Conservation (phyloP, 306 rosid genomes). For the Cyamopsis tetragonoloba region DNA sequence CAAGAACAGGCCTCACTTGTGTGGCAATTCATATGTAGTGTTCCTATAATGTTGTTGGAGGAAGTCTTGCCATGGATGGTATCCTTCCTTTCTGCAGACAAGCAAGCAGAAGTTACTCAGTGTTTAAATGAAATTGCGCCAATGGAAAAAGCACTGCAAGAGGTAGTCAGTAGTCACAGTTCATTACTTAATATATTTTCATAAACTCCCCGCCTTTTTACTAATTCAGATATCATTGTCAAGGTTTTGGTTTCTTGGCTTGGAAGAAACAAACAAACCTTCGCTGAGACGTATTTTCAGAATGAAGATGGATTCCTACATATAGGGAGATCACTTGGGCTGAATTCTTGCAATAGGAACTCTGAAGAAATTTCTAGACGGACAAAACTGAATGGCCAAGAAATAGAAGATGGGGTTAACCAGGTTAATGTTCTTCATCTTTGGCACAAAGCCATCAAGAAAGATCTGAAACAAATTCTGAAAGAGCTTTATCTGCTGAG, state of each 20-base stretch:
- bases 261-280: conserved; percentile 32
- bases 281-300: conserved; percentile 15
- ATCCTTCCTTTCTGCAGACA: conserved; percentile 64
- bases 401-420: conserved; percentile 40
- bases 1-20: conserved; percentile 77
- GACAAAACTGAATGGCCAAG: conserved; percentile 24
- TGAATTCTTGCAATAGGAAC: conserved; percentile 35
- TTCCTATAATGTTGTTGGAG: conserved; percentile 73
- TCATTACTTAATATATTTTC: conserved; percentile 7
- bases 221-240: conserved; percentile 34
- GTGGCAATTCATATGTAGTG: conserved; percentile 85
- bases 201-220: conserved; percentile 21
- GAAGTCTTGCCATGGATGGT: conserved; percentile 61
- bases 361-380: conserved; percentile 33
- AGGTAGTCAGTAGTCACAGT: conserved; percentile 56
- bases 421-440: conserved; percentile 67
- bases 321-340: conserved; percentile 32
- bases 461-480: conserved; percentile 56
- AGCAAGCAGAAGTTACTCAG: conserved; percentile 50
- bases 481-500: conserved; percentile 56
- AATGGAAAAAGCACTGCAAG: conserved; percentile 62
- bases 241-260: conserved; percentile 83
- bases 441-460: conserved; percentile 74
- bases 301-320: conserved; percentile 38
- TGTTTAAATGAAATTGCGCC: conserved; percentile 64